Evolutionary conservation across 495 filamentous ascomycete species (phyloP), one percentile per base, ranked within the genome.

Genomic region (Xylaria nigripes): DNA sequence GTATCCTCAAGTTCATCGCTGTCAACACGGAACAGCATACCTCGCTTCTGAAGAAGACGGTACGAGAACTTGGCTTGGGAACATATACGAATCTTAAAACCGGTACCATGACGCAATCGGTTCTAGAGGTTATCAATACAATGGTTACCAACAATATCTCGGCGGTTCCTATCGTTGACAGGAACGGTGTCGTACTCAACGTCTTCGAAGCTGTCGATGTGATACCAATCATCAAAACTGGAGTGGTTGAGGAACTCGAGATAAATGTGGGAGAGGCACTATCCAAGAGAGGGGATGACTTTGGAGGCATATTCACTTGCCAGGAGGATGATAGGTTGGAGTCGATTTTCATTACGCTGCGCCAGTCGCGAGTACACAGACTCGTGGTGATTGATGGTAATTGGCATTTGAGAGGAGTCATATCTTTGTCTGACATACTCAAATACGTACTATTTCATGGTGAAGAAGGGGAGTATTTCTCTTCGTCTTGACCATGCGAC

Each of bases 141-240:
- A 82, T 99, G 68, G 93, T 99, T 40, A 86, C 89, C 66, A 77
- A 85, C 66, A 95, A 87, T 65, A 97, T 99, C 60, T 94, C 89
- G 23, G 93, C 90, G 58, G 89, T 99, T 27, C 93, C 93, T 2
- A 95, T 99, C 55, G 66, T 97, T 45, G 93, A 97, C 64, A 75
- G 78, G 19, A 84, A 89, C 62, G 83, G 86, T 81, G 77, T 62
- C 63, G 81, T 99, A 1, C 82, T 96, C 58, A 99, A 99, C 66
- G 89, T 97, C 6, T 99, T 97, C 62, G 94, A 99, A 70, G 88
- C 93, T 7, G 91, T 99, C 44, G 93, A 99, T 72, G 89, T 99
- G 42, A 94, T 99, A 58, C 86, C 90, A 0, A 79, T 96, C 61
- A 96, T 99, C 66, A 94, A 93, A 66, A 91, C 89, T 10, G 90